Base-by-base conservation (phyloP, 2,329 filamentous ascomycete genomes). In the Pochonia chlamydosporia region DNA sequence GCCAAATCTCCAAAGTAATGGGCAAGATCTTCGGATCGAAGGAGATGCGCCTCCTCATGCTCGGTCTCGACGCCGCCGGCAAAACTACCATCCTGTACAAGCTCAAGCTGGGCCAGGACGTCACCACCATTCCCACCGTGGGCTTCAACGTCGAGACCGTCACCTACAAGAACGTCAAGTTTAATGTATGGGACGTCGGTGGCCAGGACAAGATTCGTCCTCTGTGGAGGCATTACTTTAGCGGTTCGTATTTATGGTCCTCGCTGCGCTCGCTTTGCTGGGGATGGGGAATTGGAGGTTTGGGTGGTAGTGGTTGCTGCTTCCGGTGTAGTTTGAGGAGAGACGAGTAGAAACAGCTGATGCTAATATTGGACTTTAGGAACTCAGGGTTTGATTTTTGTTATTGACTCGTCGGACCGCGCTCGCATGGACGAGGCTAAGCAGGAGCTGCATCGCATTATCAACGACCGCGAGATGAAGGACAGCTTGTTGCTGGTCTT, bases 1-100 rank as follows among this genome's bases (percentile, higher is more conserved):
- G 86, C 64, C 86, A 89, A 72, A 79, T 96, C 69, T 95, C 89
- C 62, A 96, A 95, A 76, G 85, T 96, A 74, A 91, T 96, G 85
- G 88, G 89, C 72, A 96, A 95, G 84, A 89, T 97, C 77, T 97
- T 96, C 77, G 92, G 92, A 72, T 95, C 92, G 58, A 96, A 96
- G 79, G 92, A 97, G 76, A 96, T 97, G 90, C 87, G 92, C 63
- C 85, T 99, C 67, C 77, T 97, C 66, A 99, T 99, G 93, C 79
- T 99, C 60, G 93, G 93, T 61, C 82, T 97, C 61, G 93, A 99
- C 73, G 93, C 93, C 56, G 93, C 93, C 57, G 93, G 93, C 77
- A 99, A 99, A 79, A 99, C 93, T 41, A 97, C 93, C 48, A 97
- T 97, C 63, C 84, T 99, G 53, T 99, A 97, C 81, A 97, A 96